A percentile compares a stretch with the other conserved stretches of the same genome.
These are phyloP conservation scores for Posidonia australis DNA, from an alignment of 106 monocot genomes.

Conservation along the genomic window DNA sequence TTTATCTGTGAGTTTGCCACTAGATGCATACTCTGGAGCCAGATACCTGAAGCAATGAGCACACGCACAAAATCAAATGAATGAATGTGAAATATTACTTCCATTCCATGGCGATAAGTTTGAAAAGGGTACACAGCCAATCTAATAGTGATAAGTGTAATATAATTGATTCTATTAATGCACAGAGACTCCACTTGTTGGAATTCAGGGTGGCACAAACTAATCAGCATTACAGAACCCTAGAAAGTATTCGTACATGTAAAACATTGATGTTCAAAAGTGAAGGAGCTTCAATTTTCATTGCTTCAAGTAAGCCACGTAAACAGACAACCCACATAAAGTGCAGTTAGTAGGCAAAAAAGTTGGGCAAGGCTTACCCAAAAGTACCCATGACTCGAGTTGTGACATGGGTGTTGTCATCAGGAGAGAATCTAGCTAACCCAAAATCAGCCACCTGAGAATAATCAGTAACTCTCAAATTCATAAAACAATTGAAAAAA, in stretches of 20 bases:
- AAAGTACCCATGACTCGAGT: slow-evolving; percentile 64
- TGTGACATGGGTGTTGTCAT: slow-evolving; percentile 64
- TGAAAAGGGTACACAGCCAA: background rate
- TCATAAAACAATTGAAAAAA: background rate
- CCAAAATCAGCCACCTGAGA: slow-evolving; percentile 96
- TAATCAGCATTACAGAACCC: no score
- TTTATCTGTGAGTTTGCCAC: slow-evolving; percentile 18
- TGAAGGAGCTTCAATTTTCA: background rate
- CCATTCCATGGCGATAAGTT: background rate
- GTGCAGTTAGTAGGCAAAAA: background rate
- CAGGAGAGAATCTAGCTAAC: slow-evolving; percentile 61
- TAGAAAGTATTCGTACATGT: no score
- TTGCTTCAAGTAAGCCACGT: background rate
- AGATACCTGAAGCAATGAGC: slow-evolving; percentile 3
- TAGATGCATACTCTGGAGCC: slow-evolving; percentile 18
- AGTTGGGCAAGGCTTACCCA: slow-evolving; percentile 11
- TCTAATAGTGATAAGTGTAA: no score
- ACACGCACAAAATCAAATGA: background rate
- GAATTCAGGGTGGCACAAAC: no score
- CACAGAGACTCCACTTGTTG: no score
- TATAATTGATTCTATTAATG: no score
- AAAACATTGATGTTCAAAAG: no score
- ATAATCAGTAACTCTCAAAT: background rate
- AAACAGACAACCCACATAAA: no score
- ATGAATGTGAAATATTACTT: background rate